phyloP scores from a whole-genome alignment of 2,329 filamentous ascomycete genomes.

The Trichophyton benhamiae region DNA sequence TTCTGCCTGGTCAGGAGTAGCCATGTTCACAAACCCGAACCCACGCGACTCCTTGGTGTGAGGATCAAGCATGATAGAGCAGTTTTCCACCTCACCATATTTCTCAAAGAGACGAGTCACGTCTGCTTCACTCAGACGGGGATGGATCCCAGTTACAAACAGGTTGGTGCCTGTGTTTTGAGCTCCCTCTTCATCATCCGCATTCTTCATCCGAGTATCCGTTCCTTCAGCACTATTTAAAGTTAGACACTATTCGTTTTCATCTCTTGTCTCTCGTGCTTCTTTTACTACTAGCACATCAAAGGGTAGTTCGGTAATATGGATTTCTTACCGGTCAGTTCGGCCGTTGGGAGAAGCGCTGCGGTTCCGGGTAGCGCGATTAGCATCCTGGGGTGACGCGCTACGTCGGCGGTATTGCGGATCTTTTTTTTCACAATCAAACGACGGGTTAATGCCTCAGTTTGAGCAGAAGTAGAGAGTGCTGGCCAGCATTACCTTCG shows the following conservation, averaged over 20 bases:
- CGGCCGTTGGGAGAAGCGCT: conserved; percentile 54
- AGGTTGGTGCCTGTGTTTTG: conserved; percentile 93
- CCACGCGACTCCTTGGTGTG: conserved; percentile 97
- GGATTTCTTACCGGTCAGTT: conserved; percentile 35
- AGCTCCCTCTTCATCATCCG: conserved; percentile 59
- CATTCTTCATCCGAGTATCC: conserved; percentile 32
- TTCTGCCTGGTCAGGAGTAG: conserved; percentile 85
- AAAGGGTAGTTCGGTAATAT: background rate
- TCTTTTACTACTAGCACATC: background rate
- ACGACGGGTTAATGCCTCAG: background rate
- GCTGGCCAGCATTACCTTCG: conserved; percentile 42
- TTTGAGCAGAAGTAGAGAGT: background rate
- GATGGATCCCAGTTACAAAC: conserved; percentile 96
- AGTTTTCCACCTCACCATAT: conserved; percentile 97
- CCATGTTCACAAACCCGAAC: conserved; percentile 99
- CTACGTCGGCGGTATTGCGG: conserved; percentile 55
- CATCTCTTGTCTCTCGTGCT: background rate
- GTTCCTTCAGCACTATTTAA: background rate
- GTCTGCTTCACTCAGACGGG: conserved; percentile 76
- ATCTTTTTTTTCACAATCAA: conserved; percentile 34
- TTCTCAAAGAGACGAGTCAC: conserved; percentile 95
- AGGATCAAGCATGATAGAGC: conserved; percentile 98
- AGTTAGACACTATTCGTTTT: background rate
- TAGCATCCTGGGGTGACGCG: conserved; percentile 51
- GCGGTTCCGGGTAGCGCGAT: conserved; percentile 44